A percentile compares a stretch with the other conserved stretches of the same genome.
These are phyloP conservation scores for Trichophyton verrucosum DNA, from an alignment of 2,329 filamentous ascomycete species.

Conservation along the genomic window DNA sequence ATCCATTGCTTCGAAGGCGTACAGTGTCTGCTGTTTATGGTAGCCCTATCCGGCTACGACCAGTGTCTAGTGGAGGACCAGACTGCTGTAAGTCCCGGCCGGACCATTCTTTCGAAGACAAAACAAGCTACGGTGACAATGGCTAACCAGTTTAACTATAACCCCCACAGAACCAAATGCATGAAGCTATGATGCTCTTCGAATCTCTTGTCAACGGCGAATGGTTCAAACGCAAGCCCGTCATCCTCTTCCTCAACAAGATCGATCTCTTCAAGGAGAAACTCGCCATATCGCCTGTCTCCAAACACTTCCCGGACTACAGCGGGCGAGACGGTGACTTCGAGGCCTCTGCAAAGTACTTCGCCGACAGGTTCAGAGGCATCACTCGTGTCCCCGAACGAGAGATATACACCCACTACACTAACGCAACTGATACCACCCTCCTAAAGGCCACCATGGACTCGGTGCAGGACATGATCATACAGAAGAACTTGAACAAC, in stretches of 20 bases:
- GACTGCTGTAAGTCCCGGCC: slow-evolving; percentile 62
- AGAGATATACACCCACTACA: slow-evolving; percentile 48
- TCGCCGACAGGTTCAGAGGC: slow-evolving; percentile 66
- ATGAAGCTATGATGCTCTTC: slow-evolving; percentile 76
- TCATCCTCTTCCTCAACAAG: slow-evolving; percentile 79
- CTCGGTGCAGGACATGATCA: slow-evolving; percentile 78
- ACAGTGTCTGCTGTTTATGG: slow-evolving; percentile 81
- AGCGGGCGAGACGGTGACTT: slow-evolving; percentile 57
- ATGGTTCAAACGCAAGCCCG: slow-evolving; percentile 70
- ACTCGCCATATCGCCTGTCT: slow-evolving; percentile 56
- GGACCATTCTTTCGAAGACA: too few relatives aligned
- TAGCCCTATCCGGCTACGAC: slow-evolving; percentile 91
- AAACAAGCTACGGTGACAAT: background rate
- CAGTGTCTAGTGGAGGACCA: slow-evolving; percentile 94
- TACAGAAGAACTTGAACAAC: slow-evolving; percentile 70
- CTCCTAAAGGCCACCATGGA: slow-evolving; percentile 76
- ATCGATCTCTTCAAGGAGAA: slow-evolving; percentile 77
- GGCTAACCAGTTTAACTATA: background rate
- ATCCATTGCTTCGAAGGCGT: slow-evolving; percentile 95
- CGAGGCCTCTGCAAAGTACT: slow-evolving; percentile 66
- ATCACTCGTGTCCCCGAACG: slow-evolving; percentile 53
- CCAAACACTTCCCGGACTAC: slow-evolving; percentile 67
- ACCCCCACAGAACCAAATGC: slow-evolving; percentile 65
- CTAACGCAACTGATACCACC: slow-evolving; percentile 54
- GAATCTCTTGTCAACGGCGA: slow-evolving; percentile 76